Base-by-base conservation (phyloP, 140 eudicot genomes). In the Flaveria floridana region DNA sequence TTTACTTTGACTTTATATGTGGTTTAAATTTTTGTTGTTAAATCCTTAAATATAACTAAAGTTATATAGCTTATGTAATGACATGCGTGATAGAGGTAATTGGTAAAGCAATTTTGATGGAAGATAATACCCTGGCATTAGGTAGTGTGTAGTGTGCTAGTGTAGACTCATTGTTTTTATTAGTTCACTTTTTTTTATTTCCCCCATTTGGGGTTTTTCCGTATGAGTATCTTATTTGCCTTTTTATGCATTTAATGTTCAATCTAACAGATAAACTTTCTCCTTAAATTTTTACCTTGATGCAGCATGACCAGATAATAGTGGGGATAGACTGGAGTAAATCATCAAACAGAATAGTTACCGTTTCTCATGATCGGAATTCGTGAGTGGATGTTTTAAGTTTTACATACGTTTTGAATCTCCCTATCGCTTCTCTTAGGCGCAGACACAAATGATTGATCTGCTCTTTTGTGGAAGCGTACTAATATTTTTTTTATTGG, bases 301-400 rank as follows among this genome's bases (percentile, higher is more conserved):
- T 75, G 72, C 95, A 94, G 99, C 99, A 94, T 74, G 99, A 94
- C 79, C 99, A 94, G 83, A 85, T 94, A 74, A 88, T 94, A 72
- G 90, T 95, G n/a, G 99, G 96, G 63, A 81, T 94, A 65, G 99
- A 94, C 75, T 94, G 99, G 99, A 84, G 99, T 81, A 77, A 67
- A 76, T 82, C 86, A 46, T 86, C 96, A 51, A 88, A 94, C 95
- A 82, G 85, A 82, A 90, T 94, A 67, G 99, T 94, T 42, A 90
- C 97, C 15, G 99, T 94, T 21, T 90, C 99, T 78, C 99, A 94
- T 86, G 99, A 94, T 74, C 86, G 99, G 73, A 94, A 94, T 82
- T 90, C 99, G 99, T 94, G 82, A 90, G 97, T 88, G 76, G 74
- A 63, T 73, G 42, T 70, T 63, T 70, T 16, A 21, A 52, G 44